Evolutionary conservation across 1,284 basidiomycete species (phyloP), one percentile per base, ranked within the genome.

Genomic region (Ustanciosporium gigantosporum): DNA sequence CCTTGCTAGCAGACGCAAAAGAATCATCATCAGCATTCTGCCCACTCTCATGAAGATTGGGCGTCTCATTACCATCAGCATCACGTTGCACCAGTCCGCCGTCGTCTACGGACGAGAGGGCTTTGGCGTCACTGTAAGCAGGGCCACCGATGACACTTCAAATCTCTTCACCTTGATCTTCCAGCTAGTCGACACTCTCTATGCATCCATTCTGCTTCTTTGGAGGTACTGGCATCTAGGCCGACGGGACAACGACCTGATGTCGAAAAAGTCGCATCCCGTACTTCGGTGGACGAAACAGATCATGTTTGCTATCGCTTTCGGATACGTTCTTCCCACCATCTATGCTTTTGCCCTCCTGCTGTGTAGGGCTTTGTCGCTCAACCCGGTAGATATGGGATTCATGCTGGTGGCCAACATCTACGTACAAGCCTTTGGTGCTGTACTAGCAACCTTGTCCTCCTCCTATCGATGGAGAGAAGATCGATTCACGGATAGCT

Each of bases 331-430:
- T 9, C 35, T 65, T 15, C 59, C 65, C 3, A 68, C 65, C 32
- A 31, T 59, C 24, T 68, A 52, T 29, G 57, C 46, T 6, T 31
- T 68, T 14, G 60, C 50, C 1, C 49, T 68, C 5, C 48, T 68
- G 11, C n/a, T 57, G 5, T 56, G 43, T 24, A 50, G 47, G 24
- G 48, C 47, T 4, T 40, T 59, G 3, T 19, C 31, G 15, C 44
- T 65, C 3, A 25, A 29, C 4, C 25, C 50, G 21, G 45, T 44
- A 41, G 48, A 65, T 27, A 48, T 64, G 46, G 65, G 65, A 17
- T 65, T 59, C 56, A 50, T 68, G 46, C 46, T 68, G 17, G 65
- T 68, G n/a, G 56, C 60, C 51, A 68, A 68, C 31, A 53, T 68
- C 27, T 68, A 64, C 39, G 56, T 68, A 4, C 60, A 65, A 24